Evolutionary conservation across 768 basidiomycete species (phyloP).

Genomic region (Cystofilobasidium ferigula): DNA sequence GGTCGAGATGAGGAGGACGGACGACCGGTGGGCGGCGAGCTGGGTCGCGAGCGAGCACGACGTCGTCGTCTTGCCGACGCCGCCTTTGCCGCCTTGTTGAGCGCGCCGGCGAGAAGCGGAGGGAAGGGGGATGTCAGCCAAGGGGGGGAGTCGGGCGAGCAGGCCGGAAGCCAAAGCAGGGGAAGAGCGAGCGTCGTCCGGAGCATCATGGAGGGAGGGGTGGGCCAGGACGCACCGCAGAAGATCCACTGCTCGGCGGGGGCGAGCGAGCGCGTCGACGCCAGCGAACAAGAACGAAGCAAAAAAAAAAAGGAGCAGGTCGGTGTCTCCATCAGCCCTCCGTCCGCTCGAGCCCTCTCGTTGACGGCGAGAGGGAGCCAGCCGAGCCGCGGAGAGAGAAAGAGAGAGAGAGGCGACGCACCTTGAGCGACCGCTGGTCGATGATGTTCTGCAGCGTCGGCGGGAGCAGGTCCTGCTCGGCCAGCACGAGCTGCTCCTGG

Average conservation of each 20-base stretch:
- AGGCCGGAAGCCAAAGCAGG: background rate
- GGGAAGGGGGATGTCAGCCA: conserved; percentile 25
- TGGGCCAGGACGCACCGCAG: conserved; percentile 57
- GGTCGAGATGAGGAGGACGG: conserved; percentile 95
- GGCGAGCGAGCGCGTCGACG: background rate
- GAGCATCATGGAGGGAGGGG: background rate
- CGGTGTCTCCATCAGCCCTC: too few relatives aligned
- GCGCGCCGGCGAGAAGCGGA: conserved; percentile 29
- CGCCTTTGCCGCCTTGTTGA: conserved; percentile 99
- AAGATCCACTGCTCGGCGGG: conserved; percentile 85
- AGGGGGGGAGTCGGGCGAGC: conserved; percentile 1
- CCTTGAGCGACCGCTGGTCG: conserved; percentile 58
- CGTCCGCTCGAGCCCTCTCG: too few relatives aligned
- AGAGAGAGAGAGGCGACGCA: background rate
- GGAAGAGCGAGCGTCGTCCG: background rate
- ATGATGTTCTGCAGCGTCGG: conserved; percentile 89
- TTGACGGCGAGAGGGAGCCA: background rate
- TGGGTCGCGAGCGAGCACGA: conserved; percentile 97
- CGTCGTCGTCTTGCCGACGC: conserved; percentile 97
- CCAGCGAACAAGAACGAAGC: background rate
- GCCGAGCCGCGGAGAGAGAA: background rate
- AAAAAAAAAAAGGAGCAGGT: background rate
- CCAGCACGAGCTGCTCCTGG: conserved; percentile 2
- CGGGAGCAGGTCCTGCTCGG: conserved; percentile 23
- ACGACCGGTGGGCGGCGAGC: conserved; percentile 75